These are phyloP conservation scores for Suillus subluteus DNA, from an alignment of 768 basidiomycete genomes.

Conservation along the genomic window DNA sequence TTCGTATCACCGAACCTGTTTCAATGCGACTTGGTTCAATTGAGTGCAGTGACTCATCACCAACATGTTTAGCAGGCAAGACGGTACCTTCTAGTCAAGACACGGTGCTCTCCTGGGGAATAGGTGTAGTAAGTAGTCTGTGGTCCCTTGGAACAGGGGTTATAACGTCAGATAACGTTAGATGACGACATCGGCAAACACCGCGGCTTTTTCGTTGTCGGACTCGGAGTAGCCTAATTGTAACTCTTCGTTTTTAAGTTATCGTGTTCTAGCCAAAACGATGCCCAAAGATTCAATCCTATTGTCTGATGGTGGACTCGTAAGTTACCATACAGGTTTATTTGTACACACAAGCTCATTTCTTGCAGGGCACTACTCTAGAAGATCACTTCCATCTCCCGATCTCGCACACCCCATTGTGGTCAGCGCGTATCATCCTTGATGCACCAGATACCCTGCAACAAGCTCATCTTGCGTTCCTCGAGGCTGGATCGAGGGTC, in stretches of 20 bases:
- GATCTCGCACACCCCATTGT: slow-evolving; percentile 60
- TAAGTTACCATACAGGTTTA: slow-evolving; percentile 22
- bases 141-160: no score
- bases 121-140: no score
- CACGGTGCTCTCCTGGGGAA: no score
- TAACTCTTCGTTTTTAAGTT: background rate
- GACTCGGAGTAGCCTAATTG: background rate
- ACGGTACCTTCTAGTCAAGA: no score
- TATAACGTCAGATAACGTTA: background rate
- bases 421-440: slow-evolving; percentile 68
- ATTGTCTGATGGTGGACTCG: slow-evolving; percentile 51
- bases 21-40: no score
- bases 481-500: slow-evolving; percentile 66
- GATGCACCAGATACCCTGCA: slow-evolving; percentile 57
- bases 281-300: background rate
- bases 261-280: background rate
- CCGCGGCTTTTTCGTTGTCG: background rate
- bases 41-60: no score
- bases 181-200: background rate
- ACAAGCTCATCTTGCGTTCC: slow-evolving; percentile 63
- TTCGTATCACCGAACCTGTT: no score
- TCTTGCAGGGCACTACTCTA: slow-evolving; percentile 60
- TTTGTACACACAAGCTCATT: background rate
- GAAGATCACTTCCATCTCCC: slow-evolving; percentile 52
- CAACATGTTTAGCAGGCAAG: no score